Base-by-base conservation (phyloP, 352 stramenopile species). In the Phytopythium oedochilum region DNA sequence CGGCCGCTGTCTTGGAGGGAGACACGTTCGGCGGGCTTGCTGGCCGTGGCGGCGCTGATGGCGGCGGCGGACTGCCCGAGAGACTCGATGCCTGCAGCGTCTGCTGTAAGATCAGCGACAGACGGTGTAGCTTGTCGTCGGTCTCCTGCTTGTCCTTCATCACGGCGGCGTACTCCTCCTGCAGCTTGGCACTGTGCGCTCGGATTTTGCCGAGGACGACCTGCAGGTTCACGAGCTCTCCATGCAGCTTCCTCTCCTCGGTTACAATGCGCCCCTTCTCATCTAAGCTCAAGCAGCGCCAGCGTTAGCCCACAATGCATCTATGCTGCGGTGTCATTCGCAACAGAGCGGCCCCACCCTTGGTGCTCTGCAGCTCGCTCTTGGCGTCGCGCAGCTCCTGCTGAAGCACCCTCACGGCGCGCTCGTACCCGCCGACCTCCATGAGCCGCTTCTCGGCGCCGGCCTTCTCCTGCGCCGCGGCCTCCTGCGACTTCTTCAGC, bases 371-470 rank as follows among this genome's bases (percentile, higher is more conserved):
- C 1, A 87, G 64, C 53, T 88, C 77, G 23, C 61, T 53, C 26
- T 83, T 86, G 25, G 77, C 75, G 8, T 79, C 64, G 39, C 68
- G 63, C 29, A 88, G 53, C 14, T 68, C 71, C 48, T 75, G 78
- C 28, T 81, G 77, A 31, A 86, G 66, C 47, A 75, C 61, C 4
- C 78, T 73, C 56, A 86, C 72, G 8, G 75, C 66, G 28, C 71
- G 73, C 38, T 90, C 75, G 52, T 81, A 75, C 31, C 80, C 77
- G 28, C 80, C 80, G 20, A 88, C 68, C 43, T 88, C 77, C 56
- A 82, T 78, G 0, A 90, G 63, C 12, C 73, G 66, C 55, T 83
- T 80, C 63, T 90, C 76, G 0, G 77, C 70, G 5, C 74, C 55
- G 31, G 87, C 57, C 34, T 79, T 87, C 46, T 78, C 70, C 42